These are phyloP conservation scores for Colletotrichum sp. DNA, from an alignment of 2,329 filamentous ascomycete species.

Conservation along the genomic window DNA sequence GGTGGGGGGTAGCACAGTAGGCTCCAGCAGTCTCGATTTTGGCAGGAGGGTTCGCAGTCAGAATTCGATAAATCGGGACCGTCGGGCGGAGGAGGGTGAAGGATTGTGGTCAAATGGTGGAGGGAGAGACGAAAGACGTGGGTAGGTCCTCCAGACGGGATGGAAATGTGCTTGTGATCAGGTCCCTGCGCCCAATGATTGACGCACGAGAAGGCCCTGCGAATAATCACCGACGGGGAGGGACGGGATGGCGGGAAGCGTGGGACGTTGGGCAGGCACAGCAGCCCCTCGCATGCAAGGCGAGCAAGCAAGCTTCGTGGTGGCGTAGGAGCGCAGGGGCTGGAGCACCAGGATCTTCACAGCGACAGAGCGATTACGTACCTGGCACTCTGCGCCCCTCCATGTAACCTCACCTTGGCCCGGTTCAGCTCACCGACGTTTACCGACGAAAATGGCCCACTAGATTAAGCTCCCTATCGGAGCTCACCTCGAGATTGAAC, in stretches of 20 bases:
- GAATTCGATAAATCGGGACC: not conserved
- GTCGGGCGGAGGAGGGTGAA: not conserved
- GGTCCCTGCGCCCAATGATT: not conserved
- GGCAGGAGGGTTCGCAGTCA: not conserved
- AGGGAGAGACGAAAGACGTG: not conserved
- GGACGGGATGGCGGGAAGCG: not conserved
- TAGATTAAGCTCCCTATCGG: not conserved
- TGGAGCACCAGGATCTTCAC: not conserved
- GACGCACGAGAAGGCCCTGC: not conserved
- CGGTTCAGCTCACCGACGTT: not conserved
- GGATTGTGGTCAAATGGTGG: not conserved
- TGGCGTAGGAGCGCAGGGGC: slow-evolving; percentile 9
- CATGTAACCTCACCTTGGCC: not conserved
- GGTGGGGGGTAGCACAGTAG: not conserved
- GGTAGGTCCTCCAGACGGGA: not conserved
- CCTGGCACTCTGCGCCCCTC: not conserved
- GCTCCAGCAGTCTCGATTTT: not conserved
- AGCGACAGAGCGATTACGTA: not conserved
- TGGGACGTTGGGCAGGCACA: not conserved
- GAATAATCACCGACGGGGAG: not conserved
- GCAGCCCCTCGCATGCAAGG: not conserved
- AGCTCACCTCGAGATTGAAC: not conserved
- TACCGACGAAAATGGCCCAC: not conserved
- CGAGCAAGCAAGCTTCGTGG: slow-evolving; percentile 6
- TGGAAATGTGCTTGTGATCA: not conserved